Evolutionary conservation across 805 yeast species (phyloP).

Genomic region (Saccharomycopsis fermentans): DNA sequence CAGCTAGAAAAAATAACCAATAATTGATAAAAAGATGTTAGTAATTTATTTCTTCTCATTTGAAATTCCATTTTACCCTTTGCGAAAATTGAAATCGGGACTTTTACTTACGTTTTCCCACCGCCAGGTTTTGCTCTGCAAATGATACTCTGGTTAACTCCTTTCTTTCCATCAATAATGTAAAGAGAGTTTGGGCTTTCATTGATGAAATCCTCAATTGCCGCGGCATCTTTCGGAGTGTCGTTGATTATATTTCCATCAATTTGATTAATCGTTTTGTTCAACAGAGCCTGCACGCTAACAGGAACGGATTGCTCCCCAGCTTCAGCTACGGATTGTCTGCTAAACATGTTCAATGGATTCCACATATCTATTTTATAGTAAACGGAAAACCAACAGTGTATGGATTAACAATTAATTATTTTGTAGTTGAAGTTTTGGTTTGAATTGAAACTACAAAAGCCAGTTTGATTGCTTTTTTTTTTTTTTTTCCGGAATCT

Average conservation of each 20-base stretch:
- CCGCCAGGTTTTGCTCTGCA: constrained; percentile 12
- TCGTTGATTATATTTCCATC: constrained; percentile 9
- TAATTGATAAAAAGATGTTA: not conserved
- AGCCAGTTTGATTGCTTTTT: not conserved
- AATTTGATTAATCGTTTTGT: constrained; percentile 9
- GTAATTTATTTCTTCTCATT: not conserved
- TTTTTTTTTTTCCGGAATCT: not conserved
- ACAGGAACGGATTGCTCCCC: constrained; percentile 1
- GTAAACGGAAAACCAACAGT: too few species aligned
- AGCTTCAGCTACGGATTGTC: not conserved
- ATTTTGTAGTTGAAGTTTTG: too few species aligned
- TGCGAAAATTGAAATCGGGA: too few species aligned
- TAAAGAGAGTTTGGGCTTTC: constrained; percentile 14
- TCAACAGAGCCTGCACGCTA: not conserved
- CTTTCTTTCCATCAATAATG: constrained; percentile 18
- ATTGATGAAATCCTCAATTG: constrained; percentile 10
- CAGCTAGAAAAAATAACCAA: constrained; percentile 2
- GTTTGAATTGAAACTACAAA: not conserved
- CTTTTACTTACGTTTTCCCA: constrained; percentile 10
- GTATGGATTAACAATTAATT: too few species aligned
- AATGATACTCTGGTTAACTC: constrained; percentile 12
- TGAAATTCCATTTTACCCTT: too few species aligned
- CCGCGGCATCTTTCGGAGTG: constrained; percentile 4
- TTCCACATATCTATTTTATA: constrained; percentile 11
- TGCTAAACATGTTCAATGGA: constrained; percentile 4